Evolutionary conservation across 208 protist genomes (phyloP).

Genomic region (Novymonas esmeraldas): DNA sequence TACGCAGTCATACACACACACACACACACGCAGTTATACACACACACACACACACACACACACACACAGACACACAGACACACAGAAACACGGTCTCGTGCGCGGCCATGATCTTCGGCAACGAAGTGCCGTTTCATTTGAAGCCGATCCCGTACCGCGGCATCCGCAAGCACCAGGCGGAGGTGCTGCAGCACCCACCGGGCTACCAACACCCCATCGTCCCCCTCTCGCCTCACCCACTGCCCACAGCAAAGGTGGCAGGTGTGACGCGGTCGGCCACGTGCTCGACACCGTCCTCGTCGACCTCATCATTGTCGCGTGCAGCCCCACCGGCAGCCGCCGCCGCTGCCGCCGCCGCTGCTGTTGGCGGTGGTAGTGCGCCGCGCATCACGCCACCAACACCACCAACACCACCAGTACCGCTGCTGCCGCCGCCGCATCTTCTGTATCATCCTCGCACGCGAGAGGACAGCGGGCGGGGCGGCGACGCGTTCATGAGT

Average conservation of each 20-base stretch:
- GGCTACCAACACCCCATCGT: constrained; percentile 58
- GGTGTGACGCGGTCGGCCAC: no score
- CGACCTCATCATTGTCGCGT: no score
- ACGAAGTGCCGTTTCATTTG: constrained; percentile 61
- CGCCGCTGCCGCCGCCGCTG: no score
- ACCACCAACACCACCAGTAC: neutral
- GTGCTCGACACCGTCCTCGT: neutral
- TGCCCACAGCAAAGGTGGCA: neutral
- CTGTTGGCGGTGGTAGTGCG: no score
- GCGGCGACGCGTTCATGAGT: constrained; percentile 36
- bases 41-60: constrained; percentile 8
- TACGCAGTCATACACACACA: neutral
- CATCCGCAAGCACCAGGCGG: constrained; percentile 59
- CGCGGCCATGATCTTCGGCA: constrained; percentile 55
- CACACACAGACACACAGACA: neutral
- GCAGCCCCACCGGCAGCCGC: no score
- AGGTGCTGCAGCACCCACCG: constrained; percentile 68
- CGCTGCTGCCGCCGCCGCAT: neutral
- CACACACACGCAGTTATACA: no score
- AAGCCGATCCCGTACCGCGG: constrained; percentile 62
- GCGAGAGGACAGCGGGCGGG: neutral
- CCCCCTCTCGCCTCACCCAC: constrained; percentile 9
- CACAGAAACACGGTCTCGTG: neutral
- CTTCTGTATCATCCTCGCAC: constrained; percentile 2
- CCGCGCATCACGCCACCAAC: neutral